Conservation (phyloP, 2,329 filamentous ascomycete species). For the Aquanectria penicillioides region DNA sequence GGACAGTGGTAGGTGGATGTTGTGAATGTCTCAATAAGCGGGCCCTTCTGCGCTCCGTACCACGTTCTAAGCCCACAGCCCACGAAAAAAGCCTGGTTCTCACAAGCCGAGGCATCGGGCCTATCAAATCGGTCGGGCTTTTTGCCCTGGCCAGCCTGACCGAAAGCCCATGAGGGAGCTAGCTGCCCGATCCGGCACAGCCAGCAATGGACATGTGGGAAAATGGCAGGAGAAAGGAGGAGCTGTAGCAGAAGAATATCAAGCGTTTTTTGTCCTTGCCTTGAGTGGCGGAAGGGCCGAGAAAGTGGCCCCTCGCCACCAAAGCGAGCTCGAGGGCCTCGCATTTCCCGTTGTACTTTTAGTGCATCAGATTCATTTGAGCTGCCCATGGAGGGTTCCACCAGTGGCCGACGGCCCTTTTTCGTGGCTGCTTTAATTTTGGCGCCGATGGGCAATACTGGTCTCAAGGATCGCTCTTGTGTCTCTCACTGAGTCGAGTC, state of each 20-base stretch:
- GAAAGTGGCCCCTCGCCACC: no score
- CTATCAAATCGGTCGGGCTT: constrained; percentile 5
- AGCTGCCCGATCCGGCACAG: no score
- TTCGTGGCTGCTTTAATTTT: constrained; percentile 8
- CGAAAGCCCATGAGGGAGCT: no score
- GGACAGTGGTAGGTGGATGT: not conserved
- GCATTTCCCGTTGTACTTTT: not conserved
- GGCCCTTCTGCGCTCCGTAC: constrained; percentile 4
- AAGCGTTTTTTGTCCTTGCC: no score
- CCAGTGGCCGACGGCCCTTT: constrained; percentile 6
- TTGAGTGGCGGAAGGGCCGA: no score
- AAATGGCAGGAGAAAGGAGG: not conserved
- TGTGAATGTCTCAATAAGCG: constrained; percentile 20
- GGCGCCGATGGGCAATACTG: constrained; percentile 17
- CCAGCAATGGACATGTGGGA: no score
- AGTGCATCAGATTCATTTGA: constrained; percentile 1
- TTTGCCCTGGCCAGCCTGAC: no score
- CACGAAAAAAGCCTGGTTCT: constrained; percentile 17
- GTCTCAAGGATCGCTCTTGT: not conserved
- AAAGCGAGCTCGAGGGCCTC: not conserved
- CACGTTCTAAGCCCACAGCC: constrained; percentile 10
- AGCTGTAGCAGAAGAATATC: no score
- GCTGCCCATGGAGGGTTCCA: constrained; percentile 7
- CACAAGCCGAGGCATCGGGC: constrained; percentile 18
- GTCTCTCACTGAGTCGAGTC: constrained; percentile 1